These are phyloP conservation scores for Nadsonia starkeyi-henricii DNA, from an alignment of 1,139 yeast species.

Conservation along the genomic window DNA sequence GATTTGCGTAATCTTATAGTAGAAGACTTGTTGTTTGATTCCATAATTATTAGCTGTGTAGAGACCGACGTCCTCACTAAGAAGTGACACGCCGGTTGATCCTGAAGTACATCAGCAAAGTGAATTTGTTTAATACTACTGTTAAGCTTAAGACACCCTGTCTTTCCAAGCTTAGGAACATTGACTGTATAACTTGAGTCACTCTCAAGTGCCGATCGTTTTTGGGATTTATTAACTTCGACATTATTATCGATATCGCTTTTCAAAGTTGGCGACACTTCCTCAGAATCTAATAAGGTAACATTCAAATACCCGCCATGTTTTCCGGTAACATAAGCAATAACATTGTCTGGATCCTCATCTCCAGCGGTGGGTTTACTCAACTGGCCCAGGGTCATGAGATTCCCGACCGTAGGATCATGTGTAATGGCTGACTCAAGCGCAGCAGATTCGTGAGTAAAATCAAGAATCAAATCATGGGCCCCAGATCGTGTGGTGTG, in stretches of 20 bases:
- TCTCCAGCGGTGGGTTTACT: background rate
- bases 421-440: background rate
- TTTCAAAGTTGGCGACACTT: background rate
- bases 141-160: background rate
- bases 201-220: background rate
- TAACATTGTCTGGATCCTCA: background rate
- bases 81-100: background rate
- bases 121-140: background rate
- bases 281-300: background rate
- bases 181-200: background rate
- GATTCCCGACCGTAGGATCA: background rate
- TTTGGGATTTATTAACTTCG: background rate
- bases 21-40: background rate
- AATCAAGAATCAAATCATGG: background rate
- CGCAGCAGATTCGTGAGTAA: slow-evolving; percentile 3
- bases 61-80: slow-evolving; percentile 6
- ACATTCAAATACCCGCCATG: background rate
- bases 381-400: background rate
- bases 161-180: background rate
- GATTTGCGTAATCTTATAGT: background rate
- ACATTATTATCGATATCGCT: background rate
- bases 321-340: background rate
- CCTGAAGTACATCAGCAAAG: background rate
- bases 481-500: background rate
- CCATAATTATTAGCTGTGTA: background rate